Evolutionary conservation across 305 asterid species (phyloP), one percentile per base, ranked within the genome.

Genomic region (Solanum hybrid): DNA sequence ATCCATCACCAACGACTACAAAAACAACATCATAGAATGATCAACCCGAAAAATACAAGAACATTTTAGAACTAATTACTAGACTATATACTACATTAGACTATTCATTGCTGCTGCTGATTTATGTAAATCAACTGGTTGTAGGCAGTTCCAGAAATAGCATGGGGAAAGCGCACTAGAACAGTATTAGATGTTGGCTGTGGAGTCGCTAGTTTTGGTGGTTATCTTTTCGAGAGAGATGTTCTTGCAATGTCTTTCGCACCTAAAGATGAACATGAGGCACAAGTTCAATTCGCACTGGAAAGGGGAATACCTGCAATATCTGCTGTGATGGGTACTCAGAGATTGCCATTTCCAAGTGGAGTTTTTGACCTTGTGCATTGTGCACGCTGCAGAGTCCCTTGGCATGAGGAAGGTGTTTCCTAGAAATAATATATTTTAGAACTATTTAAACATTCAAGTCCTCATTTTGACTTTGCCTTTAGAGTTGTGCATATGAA

Each of bases 301-400:
- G 98, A 97, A 91, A 94, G 99, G 85, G 99, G 99, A 88, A 96
- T 97, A 92, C 99, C 99, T 28, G 98, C 98, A 87, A 95, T 97
- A 88, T 95, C 98, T 67, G 97, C 99, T 0, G 99, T 97, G 10
- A 96, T 96, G 99, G 99, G 99, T 83, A 91, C 96, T 51, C 97
- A 95, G 90, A 94, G 99, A 90, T 93, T 97, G 84, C 97, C 95
- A 12, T 96, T 95, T 92, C 98, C 98, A n/a, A 92, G 99, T 92
- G 92, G 94, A 90, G 98, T 97, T 85, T 96, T 97, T 69, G 98
- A 96, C 61, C 87, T 94, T 20, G 95, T 97, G 92, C 99, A 97
- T 90, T 97, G 99, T 80, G 98, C 98, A 31, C 98, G 98, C 36
- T 96, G 98, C 93, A 93, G 98, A 95, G 98, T 97, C 91, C 98